phyloP scores from a whole-genome alignment of 768 basidiomycete genomes.

The Termitomyces sp. region DNA sequence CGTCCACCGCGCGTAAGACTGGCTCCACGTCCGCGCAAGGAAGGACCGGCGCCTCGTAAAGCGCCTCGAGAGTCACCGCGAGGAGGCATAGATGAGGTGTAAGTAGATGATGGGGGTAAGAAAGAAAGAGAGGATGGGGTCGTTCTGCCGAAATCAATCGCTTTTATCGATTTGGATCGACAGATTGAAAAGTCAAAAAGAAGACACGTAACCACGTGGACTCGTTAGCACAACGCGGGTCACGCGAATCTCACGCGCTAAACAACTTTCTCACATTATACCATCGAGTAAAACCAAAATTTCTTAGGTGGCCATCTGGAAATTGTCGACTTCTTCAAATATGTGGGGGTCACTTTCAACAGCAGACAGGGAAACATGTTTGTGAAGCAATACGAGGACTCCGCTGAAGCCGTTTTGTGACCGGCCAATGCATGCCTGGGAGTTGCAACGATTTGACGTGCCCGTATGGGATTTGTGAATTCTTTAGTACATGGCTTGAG shows the following conservation, averaged over 20 bases:
- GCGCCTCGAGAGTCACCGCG: slow-evolving; percentile 22
- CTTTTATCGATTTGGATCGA: slow-evolving; percentile 19
- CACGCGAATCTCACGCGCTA: slow-evolving; percentile 11
- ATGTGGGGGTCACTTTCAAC: too few relatives aligned
- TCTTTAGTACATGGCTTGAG: too few relatives aligned
- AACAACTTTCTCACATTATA: too few relatives aligned
- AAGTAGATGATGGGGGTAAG: slow-evolving; percentile 11
- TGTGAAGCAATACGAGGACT: too few relatives aligned
- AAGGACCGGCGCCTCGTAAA: slow-evolving; percentile 21
- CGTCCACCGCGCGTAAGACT: slow-evolving; percentile 28
- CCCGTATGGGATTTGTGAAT: too few relatives aligned
- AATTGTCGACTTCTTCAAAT: too few relatives aligned
- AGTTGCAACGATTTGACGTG: too few relatives aligned
- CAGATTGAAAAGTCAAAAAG: slow-evolving; percentile 10
- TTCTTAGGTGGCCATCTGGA: too few relatives aligned
- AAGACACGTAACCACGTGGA: slow-evolving; percentile 12
- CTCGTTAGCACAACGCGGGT: slow-evolving; percentile 4
- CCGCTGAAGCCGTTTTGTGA: too few relatives aligned
- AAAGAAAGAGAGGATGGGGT: slow-evolving; percentile 2
- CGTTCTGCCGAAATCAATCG: slow-evolving; percentile 3
- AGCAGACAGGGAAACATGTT: too few relatives aligned
- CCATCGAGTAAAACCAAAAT: too few relatives aligned
- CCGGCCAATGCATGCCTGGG: too few relatives aligned
- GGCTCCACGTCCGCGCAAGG: slow-evolving; percentile 5
- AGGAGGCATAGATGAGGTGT: slow-evolving; percentile 33